Evolutionary conservation across 805 yeast species (phyloP).

Genomic region (Sugiyamaella floridensis): DNA sequence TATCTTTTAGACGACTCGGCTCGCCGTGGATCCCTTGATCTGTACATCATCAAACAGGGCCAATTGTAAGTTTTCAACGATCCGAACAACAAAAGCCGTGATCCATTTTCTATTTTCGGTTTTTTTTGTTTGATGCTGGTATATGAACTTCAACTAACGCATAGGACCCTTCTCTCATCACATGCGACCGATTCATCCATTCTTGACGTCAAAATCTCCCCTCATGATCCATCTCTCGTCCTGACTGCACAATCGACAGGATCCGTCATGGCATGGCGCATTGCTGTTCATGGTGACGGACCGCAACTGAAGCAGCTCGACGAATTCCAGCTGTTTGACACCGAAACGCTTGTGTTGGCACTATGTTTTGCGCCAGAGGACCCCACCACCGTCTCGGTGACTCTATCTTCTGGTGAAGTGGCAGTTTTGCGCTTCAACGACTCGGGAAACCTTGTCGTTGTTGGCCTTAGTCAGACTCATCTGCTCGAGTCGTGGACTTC

Average conservation of each 20-base stretch:
- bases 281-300: constrained; percentile 9
- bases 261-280: constrained; percentile 56
- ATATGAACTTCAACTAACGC: too few relatives aligned
- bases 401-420: constrained; percentile 63
- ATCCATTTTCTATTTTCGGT: too few relatives aligned
- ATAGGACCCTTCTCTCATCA: constrained; percentile 27
- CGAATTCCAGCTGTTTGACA: constrained; percentile 43
- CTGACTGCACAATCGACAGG: constrained; percentile 81
- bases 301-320: constrained; percentile 8
- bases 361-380: constrained; percentile 47
- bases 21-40: constrained; percentile 59
- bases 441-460: constrained; percentile 20
- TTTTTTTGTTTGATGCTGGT: too few relatives aligned
- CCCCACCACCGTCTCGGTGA: constrained; percentile 39
- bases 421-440: constrained; percentile 36
- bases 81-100: too few relatives aligned
- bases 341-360: constrained; percentile 53
- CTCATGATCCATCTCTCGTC: constrained; percentile 43
- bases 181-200: constrained; percentile 40
- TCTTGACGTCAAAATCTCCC: constrained; percentile 66
- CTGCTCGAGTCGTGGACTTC: constrained; percentile 86
- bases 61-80: background rate
- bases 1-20: constrained; percentile 64
- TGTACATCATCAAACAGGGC: constrained; percentile 28
- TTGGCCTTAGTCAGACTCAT: constrained; percentile 41